These are phyloP conservation scores for Sporothrix pseudoabietina DNA, from an alignment of 2,329 filamentous ascomycete species.

Conservation along the genomic window DNA sequence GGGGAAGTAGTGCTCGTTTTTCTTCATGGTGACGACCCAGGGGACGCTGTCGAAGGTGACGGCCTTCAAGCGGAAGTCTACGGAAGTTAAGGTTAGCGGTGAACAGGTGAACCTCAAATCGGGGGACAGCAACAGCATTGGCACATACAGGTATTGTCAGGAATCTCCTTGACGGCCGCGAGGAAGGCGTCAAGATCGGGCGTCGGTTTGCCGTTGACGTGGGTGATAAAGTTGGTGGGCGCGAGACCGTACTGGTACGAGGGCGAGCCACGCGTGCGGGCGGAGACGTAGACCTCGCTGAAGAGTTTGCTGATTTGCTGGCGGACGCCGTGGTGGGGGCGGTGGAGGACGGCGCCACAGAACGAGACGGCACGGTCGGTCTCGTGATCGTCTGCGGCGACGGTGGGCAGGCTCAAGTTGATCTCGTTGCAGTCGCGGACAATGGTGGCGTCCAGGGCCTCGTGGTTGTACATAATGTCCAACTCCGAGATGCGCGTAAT, in stretches of 20 bases:
- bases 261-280: slow-evolving; percentile 78
- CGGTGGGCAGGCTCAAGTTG: slow-evolving; percentile 75
- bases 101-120: too few relatives aligned
- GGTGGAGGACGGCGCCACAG: slow-evolving; percentile 90
- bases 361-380: slow-evolving; percentile 91
- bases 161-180: slow-evolving; percentile 78
- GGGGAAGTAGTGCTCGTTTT: slow-evolving; percentile 94
- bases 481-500: slow-evolving; percentile 92
- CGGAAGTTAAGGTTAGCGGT: neutral
- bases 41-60: slow-evolving; percentile 98
- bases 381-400: slow-evolving; percentile 86
- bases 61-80: slow-evolving; percentile 92
- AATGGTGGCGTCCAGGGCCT: slow-evolving; percentile 79
- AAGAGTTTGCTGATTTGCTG: slow-evolving; percentile 97
- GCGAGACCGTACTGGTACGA: slow-evolving; percentile 89
- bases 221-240: slow-evolving; percentile 96
- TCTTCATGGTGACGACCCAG: slow-evolving; percentile 99
- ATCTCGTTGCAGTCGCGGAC: slow-evolving; percentile 83
- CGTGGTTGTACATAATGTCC: slow-evolving; percentile 93
- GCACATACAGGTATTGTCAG: slow-evolving; percentile 83
- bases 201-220: slow-evolving; percentile 87
- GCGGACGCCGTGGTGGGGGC: slow-evolving; percentile 91
- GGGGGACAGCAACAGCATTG: neutral
- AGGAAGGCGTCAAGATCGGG: slow-evolving; percentile 81
- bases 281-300: slow-evolving; percentile 93